Percentiles rank a stretch among this genome's conserved stretches.
These are phyloP conservation scores for Ustilago vetiveriae DNA, from an alignment of 1,284 basidiomycete genomes.

Conservation along the genomic window DNA sequence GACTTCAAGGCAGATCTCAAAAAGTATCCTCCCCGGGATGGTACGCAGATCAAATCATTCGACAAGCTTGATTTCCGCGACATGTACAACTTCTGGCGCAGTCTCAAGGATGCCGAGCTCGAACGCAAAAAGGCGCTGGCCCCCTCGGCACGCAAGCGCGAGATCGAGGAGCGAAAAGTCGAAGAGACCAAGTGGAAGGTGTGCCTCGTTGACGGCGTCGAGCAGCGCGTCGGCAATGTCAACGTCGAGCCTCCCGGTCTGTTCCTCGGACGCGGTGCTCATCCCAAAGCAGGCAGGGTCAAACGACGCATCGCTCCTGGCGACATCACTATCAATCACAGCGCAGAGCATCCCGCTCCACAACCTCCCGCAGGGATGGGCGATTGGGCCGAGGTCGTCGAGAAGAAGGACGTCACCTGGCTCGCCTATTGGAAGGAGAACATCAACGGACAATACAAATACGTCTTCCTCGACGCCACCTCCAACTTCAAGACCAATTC, in stretches of 20 bases:
- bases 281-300: conserved; percentile 94
- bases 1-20: conserved; percentile 85
- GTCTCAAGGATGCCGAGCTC: conserved; percentile 78
- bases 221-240: conserved; percentile 98
- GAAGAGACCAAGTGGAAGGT: conserved; percentile 85
- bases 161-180: conserved; percentile 84
- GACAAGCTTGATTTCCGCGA: conserved; percentile 90
- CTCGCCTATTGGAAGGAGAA: conserved; percentile 66
- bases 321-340: conserved; percentile 67
- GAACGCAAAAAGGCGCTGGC: conserved; percentile 90
- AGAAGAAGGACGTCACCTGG: conserved; percentile 66
- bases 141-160: conserved; percentile 68
- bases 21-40: conserved; percentile 80
- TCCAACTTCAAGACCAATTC: conserved; percentile 65
- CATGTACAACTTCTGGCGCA: conserved; percentile 85
- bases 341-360: conserved; percentile 59
- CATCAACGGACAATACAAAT: conserved; percentile 65
- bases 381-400: conserved; percentile 63
- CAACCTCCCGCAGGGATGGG: conserved; percentile 59
- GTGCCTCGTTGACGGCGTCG: conserved; percentile 90
- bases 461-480: conserved; percentile 65
- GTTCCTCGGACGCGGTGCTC: conserved; percentile 96
- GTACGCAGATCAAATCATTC: conserved; percentile 80
- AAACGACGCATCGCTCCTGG: conserved; percentile 74
- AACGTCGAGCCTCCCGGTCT: conserved; percentile 96